Percentiles rank a stretch among this genome's conserved stretches.
Evolutionary conservation across 148 eudicot species (phyloP).

Genomic region (Vaccinium vitisidaea): DNA sequence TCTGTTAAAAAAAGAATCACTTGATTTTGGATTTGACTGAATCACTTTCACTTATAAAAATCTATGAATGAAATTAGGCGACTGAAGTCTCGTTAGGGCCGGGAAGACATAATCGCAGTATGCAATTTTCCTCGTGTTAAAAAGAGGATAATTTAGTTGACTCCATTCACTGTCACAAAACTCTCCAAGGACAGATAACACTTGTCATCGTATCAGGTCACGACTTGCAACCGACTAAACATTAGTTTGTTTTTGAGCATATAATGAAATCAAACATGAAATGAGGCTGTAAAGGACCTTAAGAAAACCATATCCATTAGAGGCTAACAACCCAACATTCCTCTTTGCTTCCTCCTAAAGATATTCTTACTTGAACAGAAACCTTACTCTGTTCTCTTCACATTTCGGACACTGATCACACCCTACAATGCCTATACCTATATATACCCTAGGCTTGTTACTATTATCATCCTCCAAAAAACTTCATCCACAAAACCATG

Average conservation of each 20-base stretch:
- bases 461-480: background rate
- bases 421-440: conserved; percentile 22
- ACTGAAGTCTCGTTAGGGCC: background rate
- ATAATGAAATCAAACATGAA: background rate
- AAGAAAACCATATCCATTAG: background rate
- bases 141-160: background rate
- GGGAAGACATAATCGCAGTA: background rate
- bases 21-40: background rate
- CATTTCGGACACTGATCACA: background rate
- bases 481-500: conserved; percentile 13
- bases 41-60: background rate
- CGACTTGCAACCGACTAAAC: background rate
- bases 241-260: background rate
- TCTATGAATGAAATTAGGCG: background rate
- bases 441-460: conserved; percentile 2
- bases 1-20: background rate
- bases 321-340: conserved; percentile 15
- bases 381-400: conserved; percentile 24
- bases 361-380: conserved; percentile 54
- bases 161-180: background rate
- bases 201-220: background rate
- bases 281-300: background rate
- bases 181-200: background rate
- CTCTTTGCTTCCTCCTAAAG: conserved; percentile 63
- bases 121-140: background rate